Base-by-base conservation (phyloP, 2,329 filamentous ascomycete species). In the Colletotrichum tofieldiae region DNA sequence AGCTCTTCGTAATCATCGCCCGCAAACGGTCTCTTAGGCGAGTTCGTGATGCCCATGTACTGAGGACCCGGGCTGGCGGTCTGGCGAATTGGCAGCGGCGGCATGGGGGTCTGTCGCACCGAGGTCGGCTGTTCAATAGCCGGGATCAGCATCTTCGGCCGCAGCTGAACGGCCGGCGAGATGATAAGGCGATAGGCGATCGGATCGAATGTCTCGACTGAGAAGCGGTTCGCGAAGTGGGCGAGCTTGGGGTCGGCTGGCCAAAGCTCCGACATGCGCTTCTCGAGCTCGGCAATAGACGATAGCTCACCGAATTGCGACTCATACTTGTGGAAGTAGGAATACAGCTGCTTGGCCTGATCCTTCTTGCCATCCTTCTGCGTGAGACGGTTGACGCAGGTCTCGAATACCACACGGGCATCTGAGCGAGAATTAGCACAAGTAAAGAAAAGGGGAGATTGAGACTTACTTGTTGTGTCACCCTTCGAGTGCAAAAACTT, bases 271-370 rank as follows among this genome's bases (percentile, higher is more conserved):
- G 90, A 89, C 95, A 99, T 98, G 58, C 96, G 92, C 77, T 92
- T 93, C 82, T 99, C 97, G 20, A 99, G 87, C 80, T 97, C 96
- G 75, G 92, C 91, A 65, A 99, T 94, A 77, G 98, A 95, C 7
- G 93, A 91, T 6, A 98, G 88, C 80, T 99, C 96, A 67, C 97
- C 96, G 78, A 95, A 99, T 75, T 95, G 92, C 14, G 95, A 95
- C 84, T 99, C 96, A 80, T 97, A 98, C 77, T 95, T 93, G 83
- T 99, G 96, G 81, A 99, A 96, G 83, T 96, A 98, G 2, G 91
- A 87, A 78, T 97, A 98, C 0, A 99, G 89, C 0, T 93, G 90
- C 80, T 96, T 97, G 11, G 95, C 91, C 78, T 95, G 96, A 66
- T 87, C 83, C 0, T 92, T 84, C 14, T 90, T 90, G 76, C 95